These are phyloP conservation scores for Annulohypoxylon nitens DNA, from an alignment of 495 filamentous ascomycete genomes.

Conservation along the genomic window DNA sequence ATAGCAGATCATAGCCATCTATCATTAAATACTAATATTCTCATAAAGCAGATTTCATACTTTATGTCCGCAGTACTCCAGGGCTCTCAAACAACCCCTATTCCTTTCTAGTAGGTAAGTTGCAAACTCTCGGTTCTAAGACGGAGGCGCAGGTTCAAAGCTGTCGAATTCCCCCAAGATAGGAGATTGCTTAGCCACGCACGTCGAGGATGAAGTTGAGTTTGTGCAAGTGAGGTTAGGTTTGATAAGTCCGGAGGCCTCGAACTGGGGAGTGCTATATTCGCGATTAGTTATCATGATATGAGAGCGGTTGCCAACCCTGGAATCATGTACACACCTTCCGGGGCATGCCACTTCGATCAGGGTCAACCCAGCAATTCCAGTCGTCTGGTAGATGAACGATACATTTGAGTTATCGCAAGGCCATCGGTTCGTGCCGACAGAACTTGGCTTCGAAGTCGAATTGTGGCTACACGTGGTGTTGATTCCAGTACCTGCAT, in stretches of 20 bases:
- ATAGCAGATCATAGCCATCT: background rate
- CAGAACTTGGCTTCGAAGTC: conserved; percentile 40
- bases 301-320: background rate
- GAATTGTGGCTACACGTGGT: conserved; percentile 45
- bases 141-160: conserved; percentile 31
- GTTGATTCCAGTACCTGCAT: conserved; percentile 44
- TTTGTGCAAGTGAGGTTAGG: conserved; percentile 42
- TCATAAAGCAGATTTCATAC: background rate
- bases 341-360: conserved; percentile 45
- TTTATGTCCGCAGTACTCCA: background rate
- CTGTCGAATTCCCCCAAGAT: conserved; percentile 38
- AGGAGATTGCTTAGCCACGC: conserved; percentile 34
- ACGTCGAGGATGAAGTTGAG: conserved; percentile 35
- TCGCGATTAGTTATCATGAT: conserved; percentile 14
- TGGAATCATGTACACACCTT: conserved; percentile 37
- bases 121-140: conserved; percentile 1
- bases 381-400: conserved; percentile 48
- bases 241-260: conserved; percentile 34
- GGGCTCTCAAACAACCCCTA: background rate
- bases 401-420: conserved; percentile 41
- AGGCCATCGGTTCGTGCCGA: conserved; percentile 43
- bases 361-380: conserved; percentile 42
- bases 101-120: background rate
- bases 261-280: conserved; percentile 28
- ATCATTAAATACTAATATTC: conserved; percentile 7